Evolutionary conservation across 495 filamentous ascomycete genomes (phyloP).

Genomic region (Hypoxylon perforatum): DNA sequence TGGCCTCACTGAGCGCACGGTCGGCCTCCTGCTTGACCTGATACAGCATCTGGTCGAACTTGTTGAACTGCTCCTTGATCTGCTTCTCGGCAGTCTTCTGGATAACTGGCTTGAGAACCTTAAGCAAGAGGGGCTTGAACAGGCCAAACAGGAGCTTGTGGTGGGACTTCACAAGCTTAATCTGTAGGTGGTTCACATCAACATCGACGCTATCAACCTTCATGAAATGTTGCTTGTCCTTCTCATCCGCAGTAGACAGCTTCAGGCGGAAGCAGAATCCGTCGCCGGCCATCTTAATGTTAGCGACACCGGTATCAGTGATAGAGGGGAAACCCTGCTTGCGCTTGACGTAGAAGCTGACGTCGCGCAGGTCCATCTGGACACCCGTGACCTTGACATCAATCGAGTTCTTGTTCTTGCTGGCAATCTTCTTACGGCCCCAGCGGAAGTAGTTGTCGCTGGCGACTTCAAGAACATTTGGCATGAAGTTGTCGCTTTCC

Average conservation of each 20-base stretch:
- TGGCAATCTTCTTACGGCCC: slow-evolving; percentile 82
- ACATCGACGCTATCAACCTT: slow-evolving; percentile 92
- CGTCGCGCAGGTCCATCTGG: slow-evolving; percentile 87
- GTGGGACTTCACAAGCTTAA: slow-evolving; percentile 92
- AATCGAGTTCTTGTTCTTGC: slow-evolving; percentile 82
- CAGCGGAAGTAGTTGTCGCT: slow-evolving; percentile 96
- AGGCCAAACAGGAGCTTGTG: slow-evolving; percentile 91
- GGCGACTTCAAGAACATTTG: slow-evolving; percentile 90
- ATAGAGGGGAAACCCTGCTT: slow-evolving; percentile 95
- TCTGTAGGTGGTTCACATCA: slow-evolving; percentile 82
- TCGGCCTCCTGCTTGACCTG: slow-evolving; percentile 86
- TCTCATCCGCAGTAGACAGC: slow-evolving; percentile 81
- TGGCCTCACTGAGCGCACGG: slow-evolving; percentile 72
- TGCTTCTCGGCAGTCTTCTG: slow-evolving; percentile 89
- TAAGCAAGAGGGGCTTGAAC: slow-evolving; percentile 89
- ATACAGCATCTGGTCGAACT: slow-evolving; percentile 75
- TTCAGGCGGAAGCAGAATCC: slow-evolving; percentile 94
- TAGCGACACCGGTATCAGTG: slow-evolving; percentile 88
- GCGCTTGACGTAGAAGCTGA: slow-evolving; percentile 94
- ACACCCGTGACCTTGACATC: slow-evolving; percentile 88
- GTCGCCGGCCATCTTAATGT: slow-evolving; percentile 87
- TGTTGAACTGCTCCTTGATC: slow-evolving; percentile 79
- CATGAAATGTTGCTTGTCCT: slow-evolving; percentile 85
- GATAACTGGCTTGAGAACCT: slow-evolving; percentile 82
- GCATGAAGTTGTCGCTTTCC: slow-evolving; percentile 97